Evolutionary conservation across 345 rosid species (phyloP), one percentile per base, ranked within the genome.

Genomic region (Eucalyptus marginata): DNA sequence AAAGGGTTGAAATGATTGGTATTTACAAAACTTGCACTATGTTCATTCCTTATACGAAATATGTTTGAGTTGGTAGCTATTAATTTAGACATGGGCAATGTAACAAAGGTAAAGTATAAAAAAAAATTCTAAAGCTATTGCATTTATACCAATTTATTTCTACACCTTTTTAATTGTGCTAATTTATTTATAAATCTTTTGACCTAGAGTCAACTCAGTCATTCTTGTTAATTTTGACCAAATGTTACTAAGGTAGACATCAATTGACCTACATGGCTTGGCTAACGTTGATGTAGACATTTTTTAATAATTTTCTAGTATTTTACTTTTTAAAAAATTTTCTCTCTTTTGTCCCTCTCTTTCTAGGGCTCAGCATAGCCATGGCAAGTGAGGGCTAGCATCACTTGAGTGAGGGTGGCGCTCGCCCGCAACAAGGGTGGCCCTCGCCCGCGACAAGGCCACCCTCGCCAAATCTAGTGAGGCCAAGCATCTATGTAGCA

Each of bases 351-450:
- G 62, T 56, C 29, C 27, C 29, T 9, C 5, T 56, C 29, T 56
- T 56, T 56, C 27, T 56, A 56, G 12, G 22, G 11, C 27, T 22
- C 13, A 2, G 0, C 13, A 56, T 56, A 24, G 27, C 29, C 13
- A 24, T 56, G 62, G 29, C 29, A 2, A 56, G 1, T 56, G 62
- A 56, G 29, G 13, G 12, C 1, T 24, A 8, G 62, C 62, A 22
- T 22, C 1, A 3, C 29, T 0, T 1, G 0, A 56, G 62, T 0
- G 27, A 56, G 29, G 29, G 62, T 9, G 29, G 8, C 13, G 6
- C 29, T 56, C 12, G 1, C 20, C 20, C 6, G 1, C 7, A 1
- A 0, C 5, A 22, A 51, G 54, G 54, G 54, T 51, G 20, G 18
- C 0, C 54, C 54, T 51, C 8, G 7, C 20, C 50, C 40, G 4